Evolutionary conservation across 176 grass and related monocot species (phyloP).

Genomic region (Raddia distichophylla): DNA sequence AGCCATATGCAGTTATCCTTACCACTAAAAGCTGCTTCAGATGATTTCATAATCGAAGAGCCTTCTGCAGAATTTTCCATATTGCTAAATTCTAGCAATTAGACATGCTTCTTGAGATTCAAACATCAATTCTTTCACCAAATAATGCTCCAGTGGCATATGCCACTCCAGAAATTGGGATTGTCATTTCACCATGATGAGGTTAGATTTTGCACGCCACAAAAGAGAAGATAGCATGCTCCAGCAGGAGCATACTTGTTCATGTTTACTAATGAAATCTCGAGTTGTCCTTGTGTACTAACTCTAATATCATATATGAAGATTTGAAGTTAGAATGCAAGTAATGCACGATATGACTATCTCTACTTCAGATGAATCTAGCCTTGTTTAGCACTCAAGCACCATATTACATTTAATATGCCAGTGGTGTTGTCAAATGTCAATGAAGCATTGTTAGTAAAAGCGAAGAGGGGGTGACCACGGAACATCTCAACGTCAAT

Average conservation of each 20-base stretch:
- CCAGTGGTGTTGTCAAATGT: constrained; percentile 1
- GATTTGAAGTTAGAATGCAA: background rate
- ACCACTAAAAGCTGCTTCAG: constrained; percentile 64
- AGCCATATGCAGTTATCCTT: constrained; percentile 52
- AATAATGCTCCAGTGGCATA: constrained; percentile 52
- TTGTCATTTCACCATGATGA: constrained; percentile 35
- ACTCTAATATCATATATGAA: constrained; percentile 24
- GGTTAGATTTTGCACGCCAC: constrained; percentile 40
- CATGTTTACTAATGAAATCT: constrained; percentile 32
- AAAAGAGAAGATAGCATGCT: constrained; percentile 38
- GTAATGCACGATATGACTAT: background rate
- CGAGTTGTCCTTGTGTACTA: constrained; percentile 12
- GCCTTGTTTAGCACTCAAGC: constrained; percentile 7
- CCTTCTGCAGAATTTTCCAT: constrained; percentile 56
- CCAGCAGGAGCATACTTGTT: constrained; percentile 29
- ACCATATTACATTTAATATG: constrained; percentile 22
- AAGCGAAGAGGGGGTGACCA: background rate
- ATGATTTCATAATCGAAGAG: constrained; percentile 54
- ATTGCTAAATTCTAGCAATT: constrained; percentile 69
- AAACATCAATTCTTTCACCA: constrained; percentile 55
- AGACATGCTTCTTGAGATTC: constrained; percentile 52
- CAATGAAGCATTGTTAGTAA: background rate
- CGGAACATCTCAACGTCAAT: constrained; percentile 3
- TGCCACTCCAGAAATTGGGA: constrained; percentile 47
- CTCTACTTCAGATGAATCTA: constrained; percentile 26